A percentile compares a stretch with the other conserved stretches of the same genome.
These are phyloP conservation scores for Paraphaeosphaeria sporulosa DNA, from an alignment of 2,329 filamentous ascomycete genomes.

Conservation along the genomic window DNA sequence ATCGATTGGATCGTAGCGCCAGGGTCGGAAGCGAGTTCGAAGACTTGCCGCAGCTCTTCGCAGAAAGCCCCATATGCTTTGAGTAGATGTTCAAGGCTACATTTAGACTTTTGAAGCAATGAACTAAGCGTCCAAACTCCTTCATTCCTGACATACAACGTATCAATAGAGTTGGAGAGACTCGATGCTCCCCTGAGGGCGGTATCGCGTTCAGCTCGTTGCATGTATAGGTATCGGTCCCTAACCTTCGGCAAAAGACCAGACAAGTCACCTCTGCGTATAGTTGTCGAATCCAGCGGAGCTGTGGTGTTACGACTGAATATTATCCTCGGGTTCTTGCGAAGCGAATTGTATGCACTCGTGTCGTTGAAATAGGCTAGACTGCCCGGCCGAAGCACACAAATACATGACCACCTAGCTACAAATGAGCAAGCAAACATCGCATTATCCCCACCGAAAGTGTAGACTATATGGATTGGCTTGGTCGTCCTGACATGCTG, in stretches of 20 bases:
- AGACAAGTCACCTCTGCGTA: constrained; percentile 1
- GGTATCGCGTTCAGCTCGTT: neutral
- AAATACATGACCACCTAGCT: constrained; percentile 1
- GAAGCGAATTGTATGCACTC: neutral
- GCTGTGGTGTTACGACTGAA: neutral
- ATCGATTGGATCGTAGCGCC: neutral
- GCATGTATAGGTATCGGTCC: neutral
- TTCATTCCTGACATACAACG: neutral
- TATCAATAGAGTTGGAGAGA: neutral
- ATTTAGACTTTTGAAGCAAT: neutral
- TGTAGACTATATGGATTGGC: constrained; percentile 2
- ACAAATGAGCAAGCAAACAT: constrained; percentile 4
- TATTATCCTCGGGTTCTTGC: constrained; percentile 1
- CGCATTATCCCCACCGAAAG: constrained; percentile 4
- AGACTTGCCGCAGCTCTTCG: neutral
- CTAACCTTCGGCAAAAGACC: neutral
- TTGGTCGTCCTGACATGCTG: neutral
- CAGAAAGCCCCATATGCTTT: neutral
- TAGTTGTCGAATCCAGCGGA: neutral
- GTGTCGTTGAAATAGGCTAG: neutral
- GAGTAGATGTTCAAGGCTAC: neutral
- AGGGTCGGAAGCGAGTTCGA: neutral
- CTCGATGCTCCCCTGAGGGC: too few relatives aligned
- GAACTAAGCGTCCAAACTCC: neutral
- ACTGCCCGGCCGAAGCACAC: constrained; percentile 3